phyloP scores from a whole-genome alignment of 2,329 filamentous ascomycete genomes.

The Fonsecaea pedrosoi region DNA sequence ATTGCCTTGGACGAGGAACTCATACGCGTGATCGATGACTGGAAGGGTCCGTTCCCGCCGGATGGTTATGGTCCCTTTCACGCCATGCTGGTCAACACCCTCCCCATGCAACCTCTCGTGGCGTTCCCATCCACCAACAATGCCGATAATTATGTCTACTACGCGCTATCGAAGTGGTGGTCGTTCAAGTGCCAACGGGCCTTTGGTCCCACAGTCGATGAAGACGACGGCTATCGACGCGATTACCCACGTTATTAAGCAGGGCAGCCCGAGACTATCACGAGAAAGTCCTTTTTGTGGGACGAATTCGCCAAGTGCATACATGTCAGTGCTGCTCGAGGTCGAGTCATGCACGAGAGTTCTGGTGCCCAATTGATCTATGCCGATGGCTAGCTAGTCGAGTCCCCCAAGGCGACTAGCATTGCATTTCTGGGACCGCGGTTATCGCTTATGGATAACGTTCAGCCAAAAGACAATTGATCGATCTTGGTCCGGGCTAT shows the following conservation, averaged over 20 bases:
- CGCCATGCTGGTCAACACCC: slow-evolving; percentile 2
- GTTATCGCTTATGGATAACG: no score
- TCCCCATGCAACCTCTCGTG: not conserved
- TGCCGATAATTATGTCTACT: not conserved
- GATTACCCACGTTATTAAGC: not conserved
- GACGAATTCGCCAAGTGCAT: no score
- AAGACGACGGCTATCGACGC: not conserved
- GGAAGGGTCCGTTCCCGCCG: not conserved
- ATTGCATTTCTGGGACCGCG: no score
- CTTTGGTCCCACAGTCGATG: not conserved
- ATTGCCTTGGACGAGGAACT: not conserved
- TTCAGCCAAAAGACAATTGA: no score
- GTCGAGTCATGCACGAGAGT: no score
- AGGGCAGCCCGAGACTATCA: not conserved
- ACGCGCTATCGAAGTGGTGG: slow-evolving; percentile 2
- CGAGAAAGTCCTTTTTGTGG: not conserved
- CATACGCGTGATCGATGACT: not conserved
- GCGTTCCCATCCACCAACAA: not conserved
- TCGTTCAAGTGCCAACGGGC: slow-evolving; percentile 32
- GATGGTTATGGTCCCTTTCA: slow-evolving; percentile 14
- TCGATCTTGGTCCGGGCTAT: not conserved
- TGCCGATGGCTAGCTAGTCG: no score
- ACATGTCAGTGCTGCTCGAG: no score
- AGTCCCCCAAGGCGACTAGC: no score
- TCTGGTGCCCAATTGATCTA: no score